These are phyloP conservation scores for Xylariales sp. DNA, from an alignment of 2,329 filamentous ascomycete genomes.

Conservation along the genomic window DNA sequence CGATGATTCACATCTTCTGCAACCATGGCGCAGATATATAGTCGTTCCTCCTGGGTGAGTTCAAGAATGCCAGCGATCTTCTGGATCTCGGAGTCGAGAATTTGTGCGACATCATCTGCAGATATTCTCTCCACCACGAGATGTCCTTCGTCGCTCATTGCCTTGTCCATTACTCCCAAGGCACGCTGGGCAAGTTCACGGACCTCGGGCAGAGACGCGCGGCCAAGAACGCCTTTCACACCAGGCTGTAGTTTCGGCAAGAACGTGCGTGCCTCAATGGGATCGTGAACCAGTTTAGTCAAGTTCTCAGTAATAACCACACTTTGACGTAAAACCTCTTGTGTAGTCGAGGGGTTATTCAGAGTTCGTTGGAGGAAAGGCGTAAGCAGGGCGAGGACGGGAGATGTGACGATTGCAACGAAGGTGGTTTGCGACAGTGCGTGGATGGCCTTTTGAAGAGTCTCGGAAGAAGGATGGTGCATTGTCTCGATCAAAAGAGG, in stretches of 20 bases:
- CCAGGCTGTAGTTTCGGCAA: slow-evolving; percentile 90
- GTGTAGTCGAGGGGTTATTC: slow-evolving; percentile 83
- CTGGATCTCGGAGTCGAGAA: slow-evolving; percentile 73
- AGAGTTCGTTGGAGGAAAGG: slow-evolving; percentile 91
- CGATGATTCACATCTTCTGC: slow-evolving; percentile 84
- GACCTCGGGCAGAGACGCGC: slow-evolving; percentile 90
- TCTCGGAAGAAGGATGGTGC: slow-evolving; percentile 85
- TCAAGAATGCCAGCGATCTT: slow-evolving; percentile 58
- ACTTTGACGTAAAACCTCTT: slow-evolving; percentile 92
- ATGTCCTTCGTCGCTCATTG: slow-evolving; percentile 74
- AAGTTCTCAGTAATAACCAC: slow-evolving; percentile 97
- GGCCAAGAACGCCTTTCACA: slow-evolving; percentile 81
- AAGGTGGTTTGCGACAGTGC: slow-evolving; percentile 98
- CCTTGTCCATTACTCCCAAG: slow-evolving; percentile 82
- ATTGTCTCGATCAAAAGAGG: slow-evolving; percentile 91
- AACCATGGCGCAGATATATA: slow-evolving; percentile 79
- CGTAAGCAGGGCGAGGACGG: slow-evolving; percentile 88
- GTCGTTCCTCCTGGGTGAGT: slow-evolving; percentile 61
- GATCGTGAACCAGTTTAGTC: slow-evolving; percentile 36
- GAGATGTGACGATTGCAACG: slow-evolving; percentile 91
- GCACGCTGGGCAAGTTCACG: slow-evolving; percentile 83
- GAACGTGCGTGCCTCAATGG: slow-evolving; percentile 89
- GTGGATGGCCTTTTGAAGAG: slow-evolving; percentile 92
- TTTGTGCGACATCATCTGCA: slow-evolving; percentile 66
- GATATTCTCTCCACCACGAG: slow-evolving; percentile 62